These are phyloP conservation scores for Athelia sp. DNA, from an alignment of 1,284 basidiomycete genomes.

Conservation along the genomic window DNA sequence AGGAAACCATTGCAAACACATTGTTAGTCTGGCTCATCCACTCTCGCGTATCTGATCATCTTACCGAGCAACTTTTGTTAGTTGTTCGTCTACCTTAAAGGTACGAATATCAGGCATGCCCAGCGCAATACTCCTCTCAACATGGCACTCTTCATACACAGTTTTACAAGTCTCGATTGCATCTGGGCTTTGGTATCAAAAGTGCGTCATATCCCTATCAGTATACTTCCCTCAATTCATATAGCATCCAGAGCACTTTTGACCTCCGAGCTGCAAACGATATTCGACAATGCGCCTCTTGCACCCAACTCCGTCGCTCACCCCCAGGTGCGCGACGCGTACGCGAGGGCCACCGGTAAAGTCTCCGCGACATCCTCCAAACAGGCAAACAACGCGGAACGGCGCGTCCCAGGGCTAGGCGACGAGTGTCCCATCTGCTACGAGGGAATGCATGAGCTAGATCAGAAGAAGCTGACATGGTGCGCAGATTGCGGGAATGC, in stretches of 20 bases:
- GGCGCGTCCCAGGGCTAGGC: conserved; percentile 51
- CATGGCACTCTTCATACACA: conserved; percentile 23
- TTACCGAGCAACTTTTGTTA: too few relatives aligned
- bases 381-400: conserved; percentile 24
- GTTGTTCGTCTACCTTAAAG: conserved; percentile 68
- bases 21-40: too few relatives aligned
- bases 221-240: neutral
- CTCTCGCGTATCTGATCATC: too few relatives aligned
- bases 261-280: conserved; percentile 52
- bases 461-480: conserved; percentile 45
- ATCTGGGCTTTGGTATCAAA: conserved; percentile 63
- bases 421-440: conserved; percentile 77
- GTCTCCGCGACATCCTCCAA: conserved; percentile 12
- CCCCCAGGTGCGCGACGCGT: conserved; percentile 48
- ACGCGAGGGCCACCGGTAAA: conserved; percentile 52
- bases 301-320: conserved; percentile 55
- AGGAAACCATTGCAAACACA: conserved; percentile 80
- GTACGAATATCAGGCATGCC: conserved; percentile 21
- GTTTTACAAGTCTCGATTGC: conserved; percentile 55
- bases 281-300: conserved; percentile 58
- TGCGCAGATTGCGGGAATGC: conserved; percentile 67
- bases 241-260: conserved; percentile 53
- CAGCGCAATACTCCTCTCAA: neutral
- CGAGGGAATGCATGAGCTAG: conserved; percentile 50
- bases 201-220: conserved; percentile 43